Evolutionary conservation across 768 basidiomycete species (phyloP), one percentile per base, ranked within the genome.

Genomic region (Austroboletus festivus): DNA sequence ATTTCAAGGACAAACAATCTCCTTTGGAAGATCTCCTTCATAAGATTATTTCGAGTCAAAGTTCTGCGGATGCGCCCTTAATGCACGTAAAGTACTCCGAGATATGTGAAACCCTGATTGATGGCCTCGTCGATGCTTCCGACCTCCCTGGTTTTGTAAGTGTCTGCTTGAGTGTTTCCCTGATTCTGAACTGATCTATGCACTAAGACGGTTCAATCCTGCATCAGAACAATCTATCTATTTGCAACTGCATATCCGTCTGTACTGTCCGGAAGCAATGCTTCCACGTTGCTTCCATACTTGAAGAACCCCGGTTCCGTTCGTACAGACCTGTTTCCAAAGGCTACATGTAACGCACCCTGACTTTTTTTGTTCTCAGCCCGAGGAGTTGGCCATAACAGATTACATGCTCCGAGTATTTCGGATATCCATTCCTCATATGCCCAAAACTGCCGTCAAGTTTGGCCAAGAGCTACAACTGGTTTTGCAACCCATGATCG

Each of bases 321-420:
- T 63, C 59, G 81, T 67, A 42, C 1, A n/a, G 23, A 21, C 21
- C 3, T 24, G 19, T 19, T 44, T n/a, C n/a, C n/a, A n/a, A n/a
- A n/a, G 34, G 30, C 15, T 45, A 5, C 26, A 37, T 51, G 47
- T 3, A 39, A 10, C 24, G 9, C 38, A 19, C 52, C 38, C 44
- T 44, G 16, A 57, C 43, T 13, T 37, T 22, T 1, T 18, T n/a
- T n/a, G n/a, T 23, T 37, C 16, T 8, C 57, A 95, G 92, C 40
- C 75, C 4, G 94, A 98, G 47, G 94, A 97, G 53, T 80, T 92
- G 54, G 73, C 78, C 0, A 87, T 86, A 5, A 84, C 85, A 1
- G 94, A 97, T 62, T 89, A 89, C 62, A 69, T 99, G 4, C 76
- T 98, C 34, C 87, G 87, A 54, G 89, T 95, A 35, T 97, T 96